A percentile compares a stretch with the other conserved stretches of the same genome.
Conservation (phyloP, 495 filamentous ascomycete genomes). For the Friedmanniomyces endolithicus region DNA sequence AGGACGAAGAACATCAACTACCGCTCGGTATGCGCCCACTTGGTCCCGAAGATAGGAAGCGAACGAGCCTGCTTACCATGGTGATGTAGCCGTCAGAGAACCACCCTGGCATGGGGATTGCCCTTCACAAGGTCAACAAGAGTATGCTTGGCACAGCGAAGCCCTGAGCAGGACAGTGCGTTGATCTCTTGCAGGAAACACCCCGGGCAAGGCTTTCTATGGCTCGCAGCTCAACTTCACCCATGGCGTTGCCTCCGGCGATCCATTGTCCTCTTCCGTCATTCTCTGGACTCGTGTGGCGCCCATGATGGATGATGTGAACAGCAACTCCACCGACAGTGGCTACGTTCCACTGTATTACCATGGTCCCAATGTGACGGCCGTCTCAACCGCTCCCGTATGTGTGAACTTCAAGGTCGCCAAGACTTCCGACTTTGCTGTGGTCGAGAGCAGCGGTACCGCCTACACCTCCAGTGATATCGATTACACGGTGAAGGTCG, state of each 20-base stretch:
- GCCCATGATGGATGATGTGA: slow-evolving; percentile 41
- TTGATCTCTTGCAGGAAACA: slow-evolving; percentile 16
- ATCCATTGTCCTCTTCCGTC: slow-evolving; percentile 50
- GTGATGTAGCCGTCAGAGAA: slow-evolving; percentile 40
- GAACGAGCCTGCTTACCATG: slow-evolving; percentile 28
- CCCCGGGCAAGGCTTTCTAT: slow-evolving; percentile 30
- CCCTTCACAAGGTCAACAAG: slow-evolving; percentile 38
- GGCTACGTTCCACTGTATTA: slow-evolving; percentile 43
- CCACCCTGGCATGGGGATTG: slow-evolving; percentile 45
- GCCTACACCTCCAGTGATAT: slow-evolving; percentile 54
- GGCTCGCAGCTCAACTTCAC: slow-evolving; percentile 47
- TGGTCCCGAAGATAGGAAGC: not conserved
- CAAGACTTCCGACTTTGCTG: slow-evolving; percentile 28
- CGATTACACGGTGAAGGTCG: slow-evolving; percentile 59
- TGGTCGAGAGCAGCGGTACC: slow-evolving; percentile 36
- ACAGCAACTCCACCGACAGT: slow-evolving; percentile 43
- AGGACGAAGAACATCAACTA: slow-evolving; percentile 17
- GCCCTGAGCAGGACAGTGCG: not conserved
- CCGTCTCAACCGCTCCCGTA: slow-evolving; percentile 45
- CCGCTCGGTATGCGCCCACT: slow-evolving; percentile 7
- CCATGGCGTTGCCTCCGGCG: slow-evolving; percentile 57
- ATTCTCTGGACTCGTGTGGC: slow-evolving; percentile 57
- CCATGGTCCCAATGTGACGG: slow-evolving; percentile 42
- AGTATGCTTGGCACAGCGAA: slow-evolving; percentile 8
- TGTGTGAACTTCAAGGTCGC: slow-evolving; percentile 47